Evolutionary conservation across 148 eudicot species (phyloP).

Genomic region (Nepenthes mirabilis): DNA sequence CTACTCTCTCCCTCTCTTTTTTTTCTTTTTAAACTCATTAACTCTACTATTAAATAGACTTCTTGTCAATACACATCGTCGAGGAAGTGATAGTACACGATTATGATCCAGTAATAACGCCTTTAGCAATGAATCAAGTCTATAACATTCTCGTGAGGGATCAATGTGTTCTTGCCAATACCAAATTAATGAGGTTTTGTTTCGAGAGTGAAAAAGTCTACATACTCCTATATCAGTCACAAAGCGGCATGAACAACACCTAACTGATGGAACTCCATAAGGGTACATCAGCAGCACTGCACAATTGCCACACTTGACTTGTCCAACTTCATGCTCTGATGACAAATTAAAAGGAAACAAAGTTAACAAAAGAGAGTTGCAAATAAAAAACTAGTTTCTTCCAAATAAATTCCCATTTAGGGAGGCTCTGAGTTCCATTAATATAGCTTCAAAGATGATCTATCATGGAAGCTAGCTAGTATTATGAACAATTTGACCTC

Average conservation of each 20-base stretch:
- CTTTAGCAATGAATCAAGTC: no score
- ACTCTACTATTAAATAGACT: no score
- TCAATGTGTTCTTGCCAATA: not conserved
- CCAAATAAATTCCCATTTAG: not conserved
- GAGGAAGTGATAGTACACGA: no score
- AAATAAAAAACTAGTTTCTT: not conserved
- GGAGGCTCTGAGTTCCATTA: not conserved
- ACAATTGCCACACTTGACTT: constrained; percentile 79
- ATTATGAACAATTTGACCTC: no score
- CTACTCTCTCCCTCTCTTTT: no score
- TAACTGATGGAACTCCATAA: constrained; percentile 61
- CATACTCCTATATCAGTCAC: constrained; percentile 74
- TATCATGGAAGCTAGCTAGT: no score
- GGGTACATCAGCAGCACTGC: constrained; percentile 84
- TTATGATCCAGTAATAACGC: no score
- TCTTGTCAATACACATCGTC: no score
- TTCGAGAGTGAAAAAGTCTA: constrained; percentile 1
- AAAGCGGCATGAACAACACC: constrained; percentile 61
- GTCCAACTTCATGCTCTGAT: constrained; percentile 81
- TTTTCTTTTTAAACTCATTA: no score
- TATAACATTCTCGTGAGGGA: no score
- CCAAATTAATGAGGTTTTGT: no score
- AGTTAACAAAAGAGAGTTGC: not conserved
- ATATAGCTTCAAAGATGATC: no score
- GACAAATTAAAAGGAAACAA: not conserved